Percentiles rank a stretch among this genome's conserved stretches.
phyloP scores from a whole-genome alignment of 169 alveolate genomes.

The Babesia sp. region DNA sequence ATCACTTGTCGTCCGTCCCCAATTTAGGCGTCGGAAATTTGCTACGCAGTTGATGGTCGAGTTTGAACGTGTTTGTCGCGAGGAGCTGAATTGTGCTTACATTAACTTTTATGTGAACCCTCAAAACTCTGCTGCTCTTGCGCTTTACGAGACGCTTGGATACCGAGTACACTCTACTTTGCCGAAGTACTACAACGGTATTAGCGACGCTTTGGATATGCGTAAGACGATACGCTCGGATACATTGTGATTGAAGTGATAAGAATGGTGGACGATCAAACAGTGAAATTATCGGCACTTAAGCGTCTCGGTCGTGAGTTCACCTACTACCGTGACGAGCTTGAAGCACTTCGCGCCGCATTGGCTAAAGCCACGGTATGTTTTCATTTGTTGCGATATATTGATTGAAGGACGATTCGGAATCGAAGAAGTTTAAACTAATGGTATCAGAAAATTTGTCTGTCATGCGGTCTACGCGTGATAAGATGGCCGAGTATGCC shows the following conservation, averaged over 20 bases:
- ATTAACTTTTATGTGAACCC: conserved; percentile 69
- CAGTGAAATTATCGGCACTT: background rate
- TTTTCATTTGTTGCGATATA: background rate
- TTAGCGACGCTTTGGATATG: conserved; percentile 76
- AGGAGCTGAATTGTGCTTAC: conserved; percentile 46
- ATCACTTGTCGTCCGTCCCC: conserved; percentile 63
- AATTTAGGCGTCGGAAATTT: conserved; percentile 66
- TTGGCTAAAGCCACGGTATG: conserved; percentile 7
- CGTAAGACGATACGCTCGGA: conserved; percentile 34
- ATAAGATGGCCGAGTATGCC: conserved; percentile 13
- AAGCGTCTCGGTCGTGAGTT: conserved; percentile 27
- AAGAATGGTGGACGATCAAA: conserved; percentile 7
- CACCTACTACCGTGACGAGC: conserved; percentile 6
- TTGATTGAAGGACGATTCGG: conserved; percentile 3
- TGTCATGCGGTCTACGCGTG: conserved; percentile 25
- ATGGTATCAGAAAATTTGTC: conserved; percentile 8
- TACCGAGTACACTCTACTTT: conserved; percentile 65
- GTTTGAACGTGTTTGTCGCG: conserved; percentile 67
- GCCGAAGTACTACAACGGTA: conserved; percentile 66
- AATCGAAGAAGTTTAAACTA: background rate
- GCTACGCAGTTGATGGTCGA: conserved; percentile 69
- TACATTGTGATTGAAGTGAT: background rate
- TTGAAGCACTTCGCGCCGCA: background rate
- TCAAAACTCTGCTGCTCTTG: conserved; percentile 64
- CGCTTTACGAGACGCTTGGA: conserved; percentile 63